These are phyloP conservation scores for Forsythia viridissima DNA, from an alignment of 257 asterid genomes.

Conservation along the genomic window DNA sequence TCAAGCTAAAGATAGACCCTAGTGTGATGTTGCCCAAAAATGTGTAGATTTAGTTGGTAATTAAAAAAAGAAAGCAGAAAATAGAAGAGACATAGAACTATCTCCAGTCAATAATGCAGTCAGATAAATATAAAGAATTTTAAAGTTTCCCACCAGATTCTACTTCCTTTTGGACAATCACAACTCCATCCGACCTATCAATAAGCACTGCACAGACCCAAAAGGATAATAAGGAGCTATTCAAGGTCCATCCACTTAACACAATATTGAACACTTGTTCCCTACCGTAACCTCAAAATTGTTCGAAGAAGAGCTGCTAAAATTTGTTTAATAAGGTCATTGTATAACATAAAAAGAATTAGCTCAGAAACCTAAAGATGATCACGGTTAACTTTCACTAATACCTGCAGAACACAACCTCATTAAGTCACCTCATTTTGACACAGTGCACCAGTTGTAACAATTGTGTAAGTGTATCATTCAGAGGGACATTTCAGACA, in stretches of 20 bases:
- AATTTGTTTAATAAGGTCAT: background rate
- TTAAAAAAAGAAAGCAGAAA: background rate
- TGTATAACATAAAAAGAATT: background rate
- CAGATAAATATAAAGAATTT: background rate
- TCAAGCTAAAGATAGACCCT: constrained; percentile 5
- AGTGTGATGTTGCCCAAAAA: background rate
- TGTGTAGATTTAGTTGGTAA: background rate
- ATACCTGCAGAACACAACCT: constrained; percentile 6
- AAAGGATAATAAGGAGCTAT: background rate
- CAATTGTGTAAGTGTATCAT: constrained; percentile 1
- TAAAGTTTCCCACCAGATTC: constrained; percentile 1
- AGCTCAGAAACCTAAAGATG: background rate
- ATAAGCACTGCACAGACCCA: constrained; percentile 7
- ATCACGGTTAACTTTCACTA: background rate
- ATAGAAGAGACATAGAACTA: background rate
- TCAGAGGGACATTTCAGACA: background rate
- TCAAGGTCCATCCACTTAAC: constrained; percentile 2
- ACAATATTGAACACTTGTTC: background rate
- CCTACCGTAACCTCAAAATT: background rate
- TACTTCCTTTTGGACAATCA: constrained; percentile 2
- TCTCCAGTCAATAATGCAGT: background rate
- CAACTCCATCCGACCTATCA: constrained; percentile 4
- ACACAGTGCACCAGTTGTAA: constrained; percentile 19
- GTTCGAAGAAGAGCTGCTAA: background rate
- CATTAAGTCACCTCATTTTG: constrained; percentile 11